phyloP scores from a whole-genome alignment of 257 asterid species.

The Solanum virginianum region DNA sequence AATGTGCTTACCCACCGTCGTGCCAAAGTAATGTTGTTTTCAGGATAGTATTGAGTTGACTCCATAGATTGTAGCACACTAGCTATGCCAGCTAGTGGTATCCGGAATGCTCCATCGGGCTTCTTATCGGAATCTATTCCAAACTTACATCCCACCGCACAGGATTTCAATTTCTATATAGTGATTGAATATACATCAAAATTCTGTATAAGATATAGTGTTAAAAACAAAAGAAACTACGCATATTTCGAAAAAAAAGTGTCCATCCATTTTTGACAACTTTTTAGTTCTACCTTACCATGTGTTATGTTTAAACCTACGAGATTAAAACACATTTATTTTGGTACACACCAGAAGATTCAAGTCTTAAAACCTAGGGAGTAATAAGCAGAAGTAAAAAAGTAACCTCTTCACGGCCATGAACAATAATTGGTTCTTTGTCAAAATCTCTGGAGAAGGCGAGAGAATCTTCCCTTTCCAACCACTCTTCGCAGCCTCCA shows the following conservation, averaged over 20 bases:
- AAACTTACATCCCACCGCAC: conserved; percentile 77
- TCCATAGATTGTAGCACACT: conserved; percentile 89
- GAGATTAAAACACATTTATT: no score
- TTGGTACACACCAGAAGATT: neutral
- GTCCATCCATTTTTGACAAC: neutral
- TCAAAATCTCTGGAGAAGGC: conserved; percentile 63
- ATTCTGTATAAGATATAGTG: neutral
- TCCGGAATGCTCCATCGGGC: conserved; percentile 70
- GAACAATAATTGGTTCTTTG: conserved; percentile 47
- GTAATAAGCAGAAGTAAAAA: neutral
- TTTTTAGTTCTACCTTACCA: neutral
- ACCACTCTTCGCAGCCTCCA: conserved; percentile 63
- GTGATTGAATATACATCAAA: neutral
- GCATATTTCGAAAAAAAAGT: neutral
- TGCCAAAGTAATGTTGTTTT: conserved; percentile 59
- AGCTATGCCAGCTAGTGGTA: conserved; percentile 25
- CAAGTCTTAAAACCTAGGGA: neutral
- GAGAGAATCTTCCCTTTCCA: conserved; percentile 65
- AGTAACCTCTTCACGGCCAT: conserved; percentile 50
- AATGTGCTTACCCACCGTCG: conserved; percentile 97
- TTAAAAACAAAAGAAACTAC: neutral
- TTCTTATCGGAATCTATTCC: conserved; percentile 26
- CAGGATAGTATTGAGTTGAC: conserved; percentile 64
- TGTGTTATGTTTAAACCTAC: neutral
- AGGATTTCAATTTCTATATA: conserved; percentile 56